phyloP scores from a whole-genome alignment of 2,329 filamentous ascomycete genomes.

The Microsporum audouinii region DNA sequence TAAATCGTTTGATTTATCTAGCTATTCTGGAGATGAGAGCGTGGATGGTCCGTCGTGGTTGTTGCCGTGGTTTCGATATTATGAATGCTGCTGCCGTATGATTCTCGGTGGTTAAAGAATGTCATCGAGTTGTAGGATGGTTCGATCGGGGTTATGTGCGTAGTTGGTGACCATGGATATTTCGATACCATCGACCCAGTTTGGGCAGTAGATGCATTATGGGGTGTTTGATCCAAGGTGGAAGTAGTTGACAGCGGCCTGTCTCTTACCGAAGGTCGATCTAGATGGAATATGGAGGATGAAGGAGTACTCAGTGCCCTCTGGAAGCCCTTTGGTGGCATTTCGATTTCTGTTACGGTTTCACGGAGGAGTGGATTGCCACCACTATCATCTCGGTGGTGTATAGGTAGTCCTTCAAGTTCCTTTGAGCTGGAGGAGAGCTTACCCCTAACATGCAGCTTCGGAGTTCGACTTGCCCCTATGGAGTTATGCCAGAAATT shows the following conservation, averaged over 20 bases:
- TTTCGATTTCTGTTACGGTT: not conserved
- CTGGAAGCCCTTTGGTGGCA: constrained; percentile 5
- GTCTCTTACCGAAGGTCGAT: not conserved
- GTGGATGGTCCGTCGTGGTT: constrained; percentile 9
- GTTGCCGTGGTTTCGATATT: constrained; percentile 9
- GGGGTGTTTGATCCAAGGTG: not conserved
- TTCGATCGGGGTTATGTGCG: constrained; percentile 10
- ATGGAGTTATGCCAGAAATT: constrained; percentile 6
- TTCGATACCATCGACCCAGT: constrained; percentile 6
- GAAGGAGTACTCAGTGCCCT: constrained; percentile 5
- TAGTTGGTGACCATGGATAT: constrained; percentile 12
- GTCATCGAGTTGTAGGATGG: constrained; percentile 6
- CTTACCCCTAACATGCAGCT: constrained; percentile 6
- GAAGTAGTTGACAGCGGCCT: not conserved
- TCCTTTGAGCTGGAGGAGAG: not conserved
- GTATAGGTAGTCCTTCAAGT: not conserved
- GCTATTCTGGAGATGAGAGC: not conserved
- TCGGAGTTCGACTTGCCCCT: not conserved
- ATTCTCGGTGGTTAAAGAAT: constrained; percentile 2
- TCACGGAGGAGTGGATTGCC: not conserved
- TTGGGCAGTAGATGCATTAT: not conserved
- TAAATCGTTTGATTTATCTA: not conserved
- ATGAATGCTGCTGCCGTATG: not conserved
- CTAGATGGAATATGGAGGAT: constrained; percentile 3
- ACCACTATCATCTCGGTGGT: not conserved